Evolutionary conservation across 192 early-diverging fungal species (phyloP), one percentile per base, ranked within the genome.

Genomic region (Podila epigama): DNA sequence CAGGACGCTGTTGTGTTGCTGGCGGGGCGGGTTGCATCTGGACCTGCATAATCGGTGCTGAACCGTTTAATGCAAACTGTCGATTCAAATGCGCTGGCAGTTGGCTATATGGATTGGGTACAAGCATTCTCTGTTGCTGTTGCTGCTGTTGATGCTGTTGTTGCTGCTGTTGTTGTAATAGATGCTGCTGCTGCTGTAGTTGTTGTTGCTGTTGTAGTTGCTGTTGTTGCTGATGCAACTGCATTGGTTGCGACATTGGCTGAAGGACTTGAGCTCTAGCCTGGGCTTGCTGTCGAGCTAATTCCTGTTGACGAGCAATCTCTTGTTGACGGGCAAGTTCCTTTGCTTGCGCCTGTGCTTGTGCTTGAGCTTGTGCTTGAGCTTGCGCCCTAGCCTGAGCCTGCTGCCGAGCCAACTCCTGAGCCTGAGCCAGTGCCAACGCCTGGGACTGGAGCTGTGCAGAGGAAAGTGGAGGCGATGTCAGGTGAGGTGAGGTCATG

Each of bases 361-460:
- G 59, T 6, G 70, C 65, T n/a, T 68, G 60, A 22, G 66, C 66
- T 59, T 85, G 80, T 6, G 72, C 81, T 36, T 60, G 68, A 13
- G 67, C 81, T 39, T 83, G 81, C 1, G 69, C 69, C 29, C 60
- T 61, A 2, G 62, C 68, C 37, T 79, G 67, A 11, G 61, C 81
- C 44, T 80, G 75, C 5, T 57, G 66, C 29, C 80, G 70, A 31
- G 79, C 78, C 32, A 66, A 60, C 20, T 68, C 75, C 36, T 84
- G 81, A 0, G 72, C 78, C 31, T 79, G 72, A 0, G 77, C 81
- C 63, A 81, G 83, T 12, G 59, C 33, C 25, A 41, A 31, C 13
- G 78, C 75, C 6, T 53, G 61, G 40, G 55, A 59, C 16, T 86
- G 85, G 12, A 70, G 55, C 64, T 82, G 82, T 1, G 63, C 60